Evolutionary conservation across 805 yeast species (phyloP).

Genomic region (Allodekkera sacchari): DNA sequence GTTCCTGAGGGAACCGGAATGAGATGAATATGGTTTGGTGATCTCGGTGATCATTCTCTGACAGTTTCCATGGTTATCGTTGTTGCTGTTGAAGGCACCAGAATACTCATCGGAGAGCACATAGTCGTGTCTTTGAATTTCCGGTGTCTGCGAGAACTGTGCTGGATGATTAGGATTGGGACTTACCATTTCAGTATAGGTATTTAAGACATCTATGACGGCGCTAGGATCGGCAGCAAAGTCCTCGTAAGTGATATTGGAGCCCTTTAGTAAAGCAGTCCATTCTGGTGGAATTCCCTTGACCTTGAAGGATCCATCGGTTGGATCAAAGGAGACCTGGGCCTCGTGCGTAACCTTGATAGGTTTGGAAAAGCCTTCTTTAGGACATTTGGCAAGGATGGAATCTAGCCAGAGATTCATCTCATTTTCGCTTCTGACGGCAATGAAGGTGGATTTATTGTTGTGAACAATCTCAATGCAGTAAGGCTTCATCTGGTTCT

Average conservation of each 20-base stretch:
- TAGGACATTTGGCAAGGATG: constrained; percentile 68
- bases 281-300: constrained; percentile 47
- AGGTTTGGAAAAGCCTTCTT: constrained; percentile 71
- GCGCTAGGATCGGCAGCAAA: constrained; percentile 59
- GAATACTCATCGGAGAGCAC: background rate
- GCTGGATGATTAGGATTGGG: constrained; percentile 29
- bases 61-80: too few relatives aligned
- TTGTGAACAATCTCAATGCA: constrained; percentile 72
- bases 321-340: constrained; percentile 80
- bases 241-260: constrained; percentile 54
- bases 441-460: constrained; percentile 59
- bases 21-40: constrained; percentile 22
- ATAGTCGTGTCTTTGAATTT: background rate
- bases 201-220: constrained; percentile 52
- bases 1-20: constrained; percentile 3
- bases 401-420: constrained; percentile 87
- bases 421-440: constrained; percentile 73
- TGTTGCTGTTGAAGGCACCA: background rate
- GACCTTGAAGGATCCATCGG: constrained; percentile 50
- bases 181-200: constrained; percentile 36
- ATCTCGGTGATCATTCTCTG: constrained; percentile 19
- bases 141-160: constrained; percentile 6
- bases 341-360: constrained; percentile 92
- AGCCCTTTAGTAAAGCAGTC: constrained; percentile 47
- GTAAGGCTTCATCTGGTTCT: constrained; percentile 64